Conservation (phyloP, 805 yeast genomes). For the baker's yeast (Saccharomyces cerevisiae) region DNA sequence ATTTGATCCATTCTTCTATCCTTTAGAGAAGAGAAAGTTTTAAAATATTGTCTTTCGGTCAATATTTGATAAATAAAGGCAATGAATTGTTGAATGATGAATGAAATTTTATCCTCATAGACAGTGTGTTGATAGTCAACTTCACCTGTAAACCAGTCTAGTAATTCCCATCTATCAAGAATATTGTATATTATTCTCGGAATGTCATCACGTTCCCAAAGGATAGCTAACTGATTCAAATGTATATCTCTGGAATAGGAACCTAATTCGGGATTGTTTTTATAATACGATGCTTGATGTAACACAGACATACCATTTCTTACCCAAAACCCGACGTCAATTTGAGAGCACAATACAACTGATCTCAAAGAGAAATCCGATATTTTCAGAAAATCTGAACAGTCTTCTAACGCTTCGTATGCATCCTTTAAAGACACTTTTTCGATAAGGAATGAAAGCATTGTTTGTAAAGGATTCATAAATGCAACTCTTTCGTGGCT, state of each 20-base stretch:
- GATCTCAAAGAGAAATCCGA: conserved; percentile 55
- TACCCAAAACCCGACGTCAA: conserved; percentile 61
- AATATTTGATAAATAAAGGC: conserved; percentile 60
- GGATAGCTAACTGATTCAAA: conserved; percentile 49
- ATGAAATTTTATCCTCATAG: conserved; percentile 39
- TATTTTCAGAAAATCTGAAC: conserved; percentile 36
- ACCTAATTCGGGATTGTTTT: conserved; percentile 40
- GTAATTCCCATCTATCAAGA: conserved; percentile 55
- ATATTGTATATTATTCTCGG: conserved; percentile 47
- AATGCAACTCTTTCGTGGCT: conserved; percentile 47
- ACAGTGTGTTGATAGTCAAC: conserved; percentile 35
- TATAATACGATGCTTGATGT: conserved; percentile 43
- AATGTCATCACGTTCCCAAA: conserved; percentile 43
- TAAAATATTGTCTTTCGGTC: conserved; percentile 59
- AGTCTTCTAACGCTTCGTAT: conserved; percentile 13
- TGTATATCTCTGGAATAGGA: conserved; percentile 69
- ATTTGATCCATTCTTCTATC: conserved; percentile 29
- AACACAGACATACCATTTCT: conserved; percentile 56
- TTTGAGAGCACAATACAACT: conserved; percentile 53
- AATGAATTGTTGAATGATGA: conserved; percentile 72
- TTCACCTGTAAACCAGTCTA: conserved; percentile 39
- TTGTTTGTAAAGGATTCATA: conserved; percentile 51
- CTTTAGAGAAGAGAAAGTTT: conserved; percentile 31
- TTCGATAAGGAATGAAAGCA: conserved; percentile 38
- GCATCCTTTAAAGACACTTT: conserved; percentile 21